Conservation (phyloP, 305 asterid species). For the Solanum aculeatissimum region DNA sequence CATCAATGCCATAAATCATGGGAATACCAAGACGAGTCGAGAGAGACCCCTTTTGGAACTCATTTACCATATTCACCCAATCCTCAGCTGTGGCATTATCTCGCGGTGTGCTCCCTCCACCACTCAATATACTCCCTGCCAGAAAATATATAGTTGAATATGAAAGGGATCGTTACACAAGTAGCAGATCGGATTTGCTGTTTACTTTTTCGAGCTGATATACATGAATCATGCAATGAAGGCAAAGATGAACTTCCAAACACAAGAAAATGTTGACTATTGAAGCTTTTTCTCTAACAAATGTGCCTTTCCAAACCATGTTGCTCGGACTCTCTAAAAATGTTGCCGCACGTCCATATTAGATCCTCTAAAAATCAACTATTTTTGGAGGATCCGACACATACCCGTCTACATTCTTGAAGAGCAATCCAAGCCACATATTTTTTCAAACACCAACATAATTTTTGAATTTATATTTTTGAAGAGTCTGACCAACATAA, state of each 20-base stretch:
- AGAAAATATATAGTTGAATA: background rate
- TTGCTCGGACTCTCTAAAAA: too few relatives aligned
- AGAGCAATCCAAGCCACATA: background rate
- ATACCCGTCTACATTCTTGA: background rate
- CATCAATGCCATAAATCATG: conserved; percentile 7
- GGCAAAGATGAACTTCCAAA: background rate
- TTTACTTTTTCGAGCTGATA: background rate
- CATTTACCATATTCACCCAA: conserved; percentile 8
- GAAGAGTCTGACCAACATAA: too few relatives aligned
- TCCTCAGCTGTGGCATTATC: conserved; percentile 3
- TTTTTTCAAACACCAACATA: background rate
- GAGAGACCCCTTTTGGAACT: conserved; percentile 1
- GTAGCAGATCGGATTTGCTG: background rate
- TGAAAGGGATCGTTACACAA: background rate
- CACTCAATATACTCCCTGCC: conserved; percentile 6
- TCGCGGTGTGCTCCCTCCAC: conserved; percentile 1
- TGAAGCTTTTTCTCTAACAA: too few relatives aligned
- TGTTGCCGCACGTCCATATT: too few relatives aligned
- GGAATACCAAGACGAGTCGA: conserved; percentile 1
- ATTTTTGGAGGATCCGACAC: background rate
- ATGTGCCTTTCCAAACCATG: too few relatives aligned
- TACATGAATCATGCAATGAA: background rate
- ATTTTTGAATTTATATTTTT: too few relatives aligned
- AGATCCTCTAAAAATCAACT: too few relatives aligned
- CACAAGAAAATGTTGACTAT: background rate